phyloP scores from a whole-genome alignment of 2,329 filamentous ascomycete species.

The Neocucurbitaria cava region DNA sequence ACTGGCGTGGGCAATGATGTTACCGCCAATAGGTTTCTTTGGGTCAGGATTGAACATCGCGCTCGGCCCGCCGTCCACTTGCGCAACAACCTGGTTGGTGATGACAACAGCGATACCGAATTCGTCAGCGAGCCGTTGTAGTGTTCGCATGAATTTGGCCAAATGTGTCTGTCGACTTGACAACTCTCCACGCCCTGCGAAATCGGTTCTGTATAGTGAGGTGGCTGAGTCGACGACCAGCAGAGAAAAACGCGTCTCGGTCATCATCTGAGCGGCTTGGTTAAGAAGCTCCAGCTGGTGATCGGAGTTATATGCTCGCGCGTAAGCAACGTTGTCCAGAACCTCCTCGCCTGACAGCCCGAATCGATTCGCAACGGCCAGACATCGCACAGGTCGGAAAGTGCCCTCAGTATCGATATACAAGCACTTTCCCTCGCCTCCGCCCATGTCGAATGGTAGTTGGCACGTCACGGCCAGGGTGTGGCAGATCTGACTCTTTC shows the following conservation, averaged over 20 bases:
- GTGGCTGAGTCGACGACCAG: conserved; percentile 97
- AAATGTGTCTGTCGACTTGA: conserved; percentile 91
- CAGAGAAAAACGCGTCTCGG: conserved; percentile 94
- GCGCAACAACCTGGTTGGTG: conserved; percentile 97
- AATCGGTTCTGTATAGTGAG: conserved; percentile 93
- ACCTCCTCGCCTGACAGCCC: conserved; percentile 97
- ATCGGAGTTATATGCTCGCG: conserved; percentile 97
- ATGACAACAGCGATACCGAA: conserved; percentile 99
- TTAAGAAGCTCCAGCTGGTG: conserved; percentile 95
- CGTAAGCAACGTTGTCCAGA: conserved; percentile 97
- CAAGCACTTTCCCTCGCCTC: conserved; percentile 95
- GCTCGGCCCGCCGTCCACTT: conserved; percentile 94
- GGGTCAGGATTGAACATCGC: conserved; percentile 99
- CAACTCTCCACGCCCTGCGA: conserved; percentile 93
- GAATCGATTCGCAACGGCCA: conserved; percentile 92
- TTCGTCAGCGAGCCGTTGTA: conserved; percentile 77
- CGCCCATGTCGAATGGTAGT: conserved; percentile 97
- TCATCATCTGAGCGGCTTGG: conserved; percentile 98
- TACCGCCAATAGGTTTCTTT: conserved; percentile 98
- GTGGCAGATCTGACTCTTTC: conserved; percentile 98
- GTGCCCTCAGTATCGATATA: conserved; percentile 99
- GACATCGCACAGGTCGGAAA: conserved; percentile 84
- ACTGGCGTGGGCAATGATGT: conserved; percentile 97
- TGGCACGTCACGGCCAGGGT: conserved; percentile 98
- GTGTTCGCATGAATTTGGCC: conserved; percentile 85